These are phyloP conservation scores for Pholiota molesta DNA, from an alignment of 768 basidiomycete species.

Conservation along the genomic window DNA sequence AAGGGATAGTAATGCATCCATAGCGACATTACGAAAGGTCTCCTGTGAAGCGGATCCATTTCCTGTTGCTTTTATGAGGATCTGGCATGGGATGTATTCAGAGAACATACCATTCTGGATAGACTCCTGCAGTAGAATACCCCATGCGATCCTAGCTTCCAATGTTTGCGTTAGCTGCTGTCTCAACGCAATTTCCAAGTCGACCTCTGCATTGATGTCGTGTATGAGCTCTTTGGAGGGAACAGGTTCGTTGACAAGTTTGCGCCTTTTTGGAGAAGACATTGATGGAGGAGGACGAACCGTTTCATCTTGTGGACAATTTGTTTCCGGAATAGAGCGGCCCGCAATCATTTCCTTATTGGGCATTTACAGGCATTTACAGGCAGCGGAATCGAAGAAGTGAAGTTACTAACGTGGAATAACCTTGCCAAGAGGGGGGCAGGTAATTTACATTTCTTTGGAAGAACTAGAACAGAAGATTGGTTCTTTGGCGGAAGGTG, in stretches of 20 bases:
- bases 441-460: too few relatives aligned
- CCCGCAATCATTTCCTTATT: too few relatives aligned
- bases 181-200: constrained; percentile 49
- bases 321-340: too few relatives aligned
- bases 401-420: too few relatives aligned
- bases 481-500: too few relatives aligned
- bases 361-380: too few relatives aligned
- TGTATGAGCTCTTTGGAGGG: constrained; percentile 16
- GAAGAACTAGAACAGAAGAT: too few relatives aligned
- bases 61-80: constrained; percentile 8
- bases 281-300: not conserved
- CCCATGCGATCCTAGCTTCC: constrained; percentile 53
- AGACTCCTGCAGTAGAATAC: constrained; percentile 41
- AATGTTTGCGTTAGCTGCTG: constrained; percentile 42
- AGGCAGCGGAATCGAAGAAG: too few relatives aligned
- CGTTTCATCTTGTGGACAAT: too few relatives aligned
- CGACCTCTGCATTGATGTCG: constrained; percentile 40
- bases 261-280: constrained; percentile 15
- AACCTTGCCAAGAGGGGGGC: too few relatives aligned
- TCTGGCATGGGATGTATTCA: not conserved
- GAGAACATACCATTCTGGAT: constrained; percentile 31
- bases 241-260: constrained; percentile 1
- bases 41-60: constrained; percentile 24
- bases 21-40: constrained; percentile 41
- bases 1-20: constrained; percentile 41